These are phyloP conservation scores for Dictyostelium intermedium DNA, from an alignment of 78 protist genomes.

Conservation along the genomic window DNA sequence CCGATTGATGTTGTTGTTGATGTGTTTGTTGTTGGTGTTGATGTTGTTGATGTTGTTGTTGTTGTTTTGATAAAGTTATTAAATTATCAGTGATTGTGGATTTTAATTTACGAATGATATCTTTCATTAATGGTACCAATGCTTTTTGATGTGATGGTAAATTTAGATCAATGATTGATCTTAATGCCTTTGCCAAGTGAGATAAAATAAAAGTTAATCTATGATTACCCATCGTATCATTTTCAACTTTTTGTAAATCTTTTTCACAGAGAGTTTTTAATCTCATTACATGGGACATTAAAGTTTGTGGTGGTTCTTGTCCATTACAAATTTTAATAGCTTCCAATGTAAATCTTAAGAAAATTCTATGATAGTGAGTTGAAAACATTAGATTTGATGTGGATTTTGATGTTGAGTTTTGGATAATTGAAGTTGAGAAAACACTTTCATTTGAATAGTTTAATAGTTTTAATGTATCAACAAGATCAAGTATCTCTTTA, in stretches of 20 bases:
- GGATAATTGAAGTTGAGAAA: constrained; percentile 15
- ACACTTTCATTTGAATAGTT: neutral
- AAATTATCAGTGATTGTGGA: neutral
- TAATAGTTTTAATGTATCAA: constrained; percentile 21
- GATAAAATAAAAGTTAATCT: constrained; percentile 28
- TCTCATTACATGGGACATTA: neutral
- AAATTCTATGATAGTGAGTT: constrained; percentile 39
- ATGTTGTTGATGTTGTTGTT: neutral
- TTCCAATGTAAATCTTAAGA: constrained; percentile 35
- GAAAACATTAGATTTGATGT: constrained; percentile 9
- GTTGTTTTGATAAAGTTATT: neutral
- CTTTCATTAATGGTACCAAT: constrained; percentile 44
- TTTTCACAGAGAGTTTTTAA: constrained; percentile 4
- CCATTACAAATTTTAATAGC: constrained; percentile 23
- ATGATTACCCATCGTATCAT: neutral
- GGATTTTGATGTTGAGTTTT: neutral
- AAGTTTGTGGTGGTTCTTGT: neutral
- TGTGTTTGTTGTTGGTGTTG: neutral
- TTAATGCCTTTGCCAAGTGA: constrained; percentile 6
- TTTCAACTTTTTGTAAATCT: neutral
- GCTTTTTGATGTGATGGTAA: constrained; percentile 14
- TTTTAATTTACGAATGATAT: constrained; percentile 25
- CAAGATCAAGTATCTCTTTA: constrained; percentile 34
- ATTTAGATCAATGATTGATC: constrained; percentile 4
- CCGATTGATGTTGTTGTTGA: neutral